These are phyloP conservation scores for Mucor irregularis DNA, from an alignment of 371 early-diverging fungal species.

Conservation along the genomic window DNA sequence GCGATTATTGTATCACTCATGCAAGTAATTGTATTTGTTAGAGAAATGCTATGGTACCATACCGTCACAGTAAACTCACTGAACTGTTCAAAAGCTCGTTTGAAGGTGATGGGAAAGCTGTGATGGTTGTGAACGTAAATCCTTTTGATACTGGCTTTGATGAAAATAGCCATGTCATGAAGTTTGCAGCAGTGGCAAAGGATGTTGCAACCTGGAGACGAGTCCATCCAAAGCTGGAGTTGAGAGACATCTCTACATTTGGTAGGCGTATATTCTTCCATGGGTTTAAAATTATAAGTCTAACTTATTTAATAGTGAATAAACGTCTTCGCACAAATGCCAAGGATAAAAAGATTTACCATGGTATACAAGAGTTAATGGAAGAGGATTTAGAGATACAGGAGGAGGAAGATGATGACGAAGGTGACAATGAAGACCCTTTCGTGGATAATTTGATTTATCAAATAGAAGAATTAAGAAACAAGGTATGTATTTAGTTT, in stretches of 20 bases:
- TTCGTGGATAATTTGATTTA: slow-evolving; percentile 45
- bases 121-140: slow-evolving; percentile 72
- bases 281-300: background rate
- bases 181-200: slow-evolving; percentile 70
- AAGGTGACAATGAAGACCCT: slow-evolving; percentile 31
- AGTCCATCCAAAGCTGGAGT: slow-evolving; percentile 44
- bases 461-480: slow-evolving; percentile 49
- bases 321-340: background rate
- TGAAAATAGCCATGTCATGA: slow-evolving; percentile 64
- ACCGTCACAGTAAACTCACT: slow-evolving; percentile 70
- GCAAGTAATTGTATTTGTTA: too few relatives aligned
- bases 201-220: slow-evolving; percentile 56
- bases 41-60: slow-evolving; percentile 62
- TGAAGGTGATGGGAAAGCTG: slow-evolving; percentile 67
- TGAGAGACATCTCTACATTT: slow-evolving; percentile 10
- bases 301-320: background rate
- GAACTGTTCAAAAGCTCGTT: slow-evolving; percentile 70
- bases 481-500: slow-evolving; percentile 33
- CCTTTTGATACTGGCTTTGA: slow-evolving; percentile 67
- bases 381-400: background rate
- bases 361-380: slow-evolving; percentile 4
- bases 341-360: slow-evolving; percentile 9
- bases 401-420: slow-evolving; percentile 2
- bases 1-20: too few relatives aligned
- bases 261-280: too few relatives aligned